Conservation (phyloP, 192 early-diverging fungal species). For the Coemansia sp. region DNA sequence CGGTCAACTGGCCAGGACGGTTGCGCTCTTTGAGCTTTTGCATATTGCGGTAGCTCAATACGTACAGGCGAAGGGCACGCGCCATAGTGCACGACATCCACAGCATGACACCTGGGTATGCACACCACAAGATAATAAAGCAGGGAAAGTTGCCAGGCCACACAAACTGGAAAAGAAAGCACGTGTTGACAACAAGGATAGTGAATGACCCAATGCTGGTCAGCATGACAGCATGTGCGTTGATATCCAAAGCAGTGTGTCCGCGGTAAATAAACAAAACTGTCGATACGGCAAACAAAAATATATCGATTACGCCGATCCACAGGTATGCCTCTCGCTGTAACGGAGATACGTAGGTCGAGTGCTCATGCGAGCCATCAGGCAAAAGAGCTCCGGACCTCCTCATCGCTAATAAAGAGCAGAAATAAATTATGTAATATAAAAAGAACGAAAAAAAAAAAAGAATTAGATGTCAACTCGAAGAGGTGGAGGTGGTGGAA, state of each 20-base stretch:
- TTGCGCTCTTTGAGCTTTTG: constrained; percentile 54
- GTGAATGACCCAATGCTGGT: constrained; percentile 52
- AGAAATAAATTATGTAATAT: background rate
- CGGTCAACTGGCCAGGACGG: constrained; percentile 49
- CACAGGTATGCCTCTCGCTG: constrained; percentile 43
- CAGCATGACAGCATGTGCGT: constrained; percentile 48
- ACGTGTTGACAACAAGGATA: constrained; percentile 50
- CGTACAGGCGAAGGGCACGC: constrained; percentile 52
- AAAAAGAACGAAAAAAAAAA: too few species aligned
- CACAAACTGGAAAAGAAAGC: constrained; percentile 55
- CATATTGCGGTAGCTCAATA: constrained; percentile 50
- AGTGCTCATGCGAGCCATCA: constrained; percentile 36
- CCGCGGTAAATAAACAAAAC: constrained; percentile 52
- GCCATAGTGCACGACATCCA: constrained; percentile 55
- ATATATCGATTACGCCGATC: constrained; percentile 49
- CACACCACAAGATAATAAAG: constrained; percentile 52
- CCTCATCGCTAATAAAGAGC: background rate
- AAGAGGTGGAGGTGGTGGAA: too few species aligned
- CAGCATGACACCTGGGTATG: constrained; percentile 54
- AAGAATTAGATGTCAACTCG: too few species aligned
- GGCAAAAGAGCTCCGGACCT: constrained; percentile 17
- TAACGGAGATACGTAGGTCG: constrained; percentile 14
- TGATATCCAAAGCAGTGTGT: constrained; percentile 43
- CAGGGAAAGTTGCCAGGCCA: constrained; percentile 54
- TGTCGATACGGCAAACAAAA: constrained; percentile 41